These are phyloP conservation scores for Aspergillus nomiae DNA, from an alignment of 2,329 filamentous ascomycete species.

Conservation along the genomic window DNA sequence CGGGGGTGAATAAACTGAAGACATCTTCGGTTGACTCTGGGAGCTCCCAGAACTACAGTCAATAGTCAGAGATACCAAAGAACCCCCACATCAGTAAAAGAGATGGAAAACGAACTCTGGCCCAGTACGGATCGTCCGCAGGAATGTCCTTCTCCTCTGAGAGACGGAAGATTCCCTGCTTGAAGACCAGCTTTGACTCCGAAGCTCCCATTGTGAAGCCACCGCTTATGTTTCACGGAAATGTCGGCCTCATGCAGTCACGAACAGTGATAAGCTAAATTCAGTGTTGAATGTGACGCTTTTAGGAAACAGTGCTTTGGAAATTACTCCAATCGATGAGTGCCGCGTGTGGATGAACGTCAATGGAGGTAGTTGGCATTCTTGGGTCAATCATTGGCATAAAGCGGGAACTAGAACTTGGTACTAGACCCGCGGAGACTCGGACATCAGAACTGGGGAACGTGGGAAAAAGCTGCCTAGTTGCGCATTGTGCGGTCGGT, in stretches of 20 bases:
- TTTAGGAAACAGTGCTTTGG: constrained; percentile 1
- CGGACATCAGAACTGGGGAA: constrained; percentile 8
- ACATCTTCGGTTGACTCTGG: constrained; percentile 95
- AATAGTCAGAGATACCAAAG: constrained; percentile 23
- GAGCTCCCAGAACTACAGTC: constrained; percentile 87
- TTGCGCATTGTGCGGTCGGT: background rate
- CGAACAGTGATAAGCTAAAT: background rate
- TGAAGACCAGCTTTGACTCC: constrained; percentile 98
- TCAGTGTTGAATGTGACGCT: background rate
- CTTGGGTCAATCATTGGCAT: constrained; percentile 12
- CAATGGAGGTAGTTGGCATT: constrained; percentile 21
- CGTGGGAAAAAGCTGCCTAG: constrained; percentile 2
- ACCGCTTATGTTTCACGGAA: constrained; percentile 27
- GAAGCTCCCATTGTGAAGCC: constrained; percentile 80
- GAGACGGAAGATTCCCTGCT: constrained; percentile 94
- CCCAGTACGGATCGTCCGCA: constrained; percentile 89
- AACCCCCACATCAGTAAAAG: background rate
- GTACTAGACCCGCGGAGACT: constrained; percentile 13
- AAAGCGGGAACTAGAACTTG: constrained; percentile 21
- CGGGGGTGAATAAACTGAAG: constrained; percentile 90
- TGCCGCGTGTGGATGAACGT: constrained; percentile 14
- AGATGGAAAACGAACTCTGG: constrained; percentile 64
- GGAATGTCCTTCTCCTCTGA: constrained; percentile 89
- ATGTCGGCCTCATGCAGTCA: constrained; percentile 28
- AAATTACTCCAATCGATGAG: constrained; percentile 7